A percentile compares a stretch with the other conserved stretches of the same genome.
Conservation (phyloP, 805 yeast species). For the Metschnikowia similis region DNA sequence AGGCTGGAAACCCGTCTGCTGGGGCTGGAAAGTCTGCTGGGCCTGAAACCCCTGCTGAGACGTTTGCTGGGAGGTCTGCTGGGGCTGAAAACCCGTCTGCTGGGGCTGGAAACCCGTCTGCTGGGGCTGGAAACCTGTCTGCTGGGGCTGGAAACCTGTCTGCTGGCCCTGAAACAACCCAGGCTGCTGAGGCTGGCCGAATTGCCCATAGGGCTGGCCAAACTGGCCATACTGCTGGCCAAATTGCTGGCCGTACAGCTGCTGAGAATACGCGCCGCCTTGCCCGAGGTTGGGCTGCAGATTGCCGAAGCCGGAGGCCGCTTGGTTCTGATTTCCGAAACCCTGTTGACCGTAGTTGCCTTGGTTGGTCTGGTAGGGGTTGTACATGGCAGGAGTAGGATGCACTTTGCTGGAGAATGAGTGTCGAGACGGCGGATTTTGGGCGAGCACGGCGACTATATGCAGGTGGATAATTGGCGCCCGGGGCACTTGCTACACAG, state of each 20-base stretch:
- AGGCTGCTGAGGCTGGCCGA: constrained; percentile 15
- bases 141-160: constrained; percentile 31
- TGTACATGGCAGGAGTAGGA: constrained; percentile 26
- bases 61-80: constrained; percentile 22
- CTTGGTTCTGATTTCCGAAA: neutral
- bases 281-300: neutral
- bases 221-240: constrained; percentile 2
- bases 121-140: constrained; percentile 29
- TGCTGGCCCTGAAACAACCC: constrained; percentile 22
- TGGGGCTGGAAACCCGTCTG: constrained; percentile 24
- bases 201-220: constrained; percentile 7
- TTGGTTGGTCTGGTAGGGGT: constrained; percentile 33
- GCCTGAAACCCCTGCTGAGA: constrained; percentile 21
- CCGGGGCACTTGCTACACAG: no score
- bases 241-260: constrained; percentile 13
- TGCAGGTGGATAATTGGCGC: no score
- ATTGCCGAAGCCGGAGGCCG: neutral
- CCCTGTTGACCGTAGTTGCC: constrained; percentile 17
- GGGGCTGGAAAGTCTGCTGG: constrained; percentile 29
- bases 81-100: constrained; percentile 1
- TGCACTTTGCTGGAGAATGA: no score
- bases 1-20: constrained; percentile 31
- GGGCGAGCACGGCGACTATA: no score
- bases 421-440: no score
- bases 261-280: neutral